These are phyloP conservation scores for Rugosomyces carneus DNA, from an alignment of 1,284 basidiomycete species.

Conservation along the genomic window DNA sequence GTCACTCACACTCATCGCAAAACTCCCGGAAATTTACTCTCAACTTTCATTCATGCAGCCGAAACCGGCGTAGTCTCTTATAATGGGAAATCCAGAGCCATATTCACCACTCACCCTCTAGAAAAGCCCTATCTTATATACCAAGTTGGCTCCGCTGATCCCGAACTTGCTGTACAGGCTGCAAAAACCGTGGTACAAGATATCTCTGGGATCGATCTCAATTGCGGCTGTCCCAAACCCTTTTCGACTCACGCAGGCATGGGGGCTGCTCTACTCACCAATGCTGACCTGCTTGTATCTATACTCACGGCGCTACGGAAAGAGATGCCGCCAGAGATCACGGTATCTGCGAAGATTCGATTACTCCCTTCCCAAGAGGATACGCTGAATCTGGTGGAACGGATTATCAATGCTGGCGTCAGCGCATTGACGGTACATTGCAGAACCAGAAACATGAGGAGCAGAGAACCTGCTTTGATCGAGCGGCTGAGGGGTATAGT, in stretches of 20 bases:
- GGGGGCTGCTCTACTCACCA: slow-evolving; percentile 93
- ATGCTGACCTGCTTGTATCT: slow-evolving; percentile 84
- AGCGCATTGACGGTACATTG: slow-evolving; percentile 93
- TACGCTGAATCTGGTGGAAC: slow-evolving; percentile 81
- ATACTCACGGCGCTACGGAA: slow-evolving; percentile 76
- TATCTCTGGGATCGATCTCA: slow-evolving; percentile 91
- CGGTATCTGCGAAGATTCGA: slow-evolving; percentile 90
- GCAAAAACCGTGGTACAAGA: slow-evolving; percentile 85
- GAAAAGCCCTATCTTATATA: slow-evolving; percentile 89
- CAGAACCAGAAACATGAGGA: slow-evolving; percentile 90
- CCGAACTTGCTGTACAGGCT: slow-evolving; percentile 87
- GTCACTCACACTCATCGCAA: neutral
- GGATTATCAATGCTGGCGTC: slow-evolving; percentile 85
- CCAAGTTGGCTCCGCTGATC: slow-evolving; percentile 90
- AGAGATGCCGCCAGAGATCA: slow-evolving; percentile 72
- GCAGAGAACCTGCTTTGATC: slow-evolving; percentile 75
- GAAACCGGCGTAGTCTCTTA: slow-evolving; percentile 87
- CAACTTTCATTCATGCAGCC: slow-evolving; percentile 37
- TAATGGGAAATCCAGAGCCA: slow-evolving; percentile 73
- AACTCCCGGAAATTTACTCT: slow-evolving; percentile 1
- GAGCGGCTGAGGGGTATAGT: slow-evolving; percentile 82
- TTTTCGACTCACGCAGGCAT: slow-evolving; percentile 95
- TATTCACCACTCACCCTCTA: slow-evolving; percentile 91
- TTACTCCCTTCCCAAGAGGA: slow-evolving; percentile 82
- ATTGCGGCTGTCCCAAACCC: slow-evolving; percentile 93